Percentiles rank a stretch among this genome's conserved stretches.
phyloP scores from a whole-genome alignment of 2,329 filamentous ascomycete species.

The Blastomyces gilchristii region DNA sequence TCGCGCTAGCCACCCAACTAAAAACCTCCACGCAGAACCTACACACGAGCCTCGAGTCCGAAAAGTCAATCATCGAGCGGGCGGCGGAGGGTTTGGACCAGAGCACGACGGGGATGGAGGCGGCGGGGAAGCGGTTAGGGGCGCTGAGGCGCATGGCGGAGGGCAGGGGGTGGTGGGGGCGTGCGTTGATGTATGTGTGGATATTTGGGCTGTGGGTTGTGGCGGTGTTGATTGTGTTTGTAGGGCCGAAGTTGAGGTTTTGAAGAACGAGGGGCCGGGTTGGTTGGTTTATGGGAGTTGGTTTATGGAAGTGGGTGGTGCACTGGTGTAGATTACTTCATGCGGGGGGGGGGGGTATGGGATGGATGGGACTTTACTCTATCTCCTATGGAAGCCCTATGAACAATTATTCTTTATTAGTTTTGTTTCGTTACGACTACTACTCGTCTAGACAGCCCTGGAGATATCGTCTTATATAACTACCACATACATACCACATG shows the following conservation, averaged over 20 bases:
- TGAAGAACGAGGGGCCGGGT: constrained; percentile 31
- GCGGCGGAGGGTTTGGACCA: constrained; percentile 67
- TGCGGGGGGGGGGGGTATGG: too few species aligned
- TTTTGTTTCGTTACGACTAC: too few species aligned
- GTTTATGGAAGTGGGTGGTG: neutral
- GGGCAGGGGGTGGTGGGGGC: constrained; percentile 75
- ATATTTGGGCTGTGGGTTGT: constrained; percentile 74
- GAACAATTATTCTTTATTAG: too few species aligned
- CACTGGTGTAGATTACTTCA: too few species aligned
- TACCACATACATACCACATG: too few species aligned
- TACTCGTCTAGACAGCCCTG: too few species aligned
- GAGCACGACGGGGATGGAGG: constrained; percentile 65
- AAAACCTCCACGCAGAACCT: constrained; percentile 67
- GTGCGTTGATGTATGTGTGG: constrained; percentile 73
- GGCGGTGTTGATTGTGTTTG: constrained; percentile 69
- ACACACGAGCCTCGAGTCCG: constrained; percentile 59
- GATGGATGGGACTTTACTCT: too few species aligned
- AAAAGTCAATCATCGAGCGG: constrained; percentile 59
- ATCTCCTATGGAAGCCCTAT: too few species aligned
- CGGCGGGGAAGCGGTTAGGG: constrained; percentile 67
- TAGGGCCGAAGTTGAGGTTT: constrained; percentile 79
- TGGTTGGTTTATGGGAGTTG: too few species aligned
- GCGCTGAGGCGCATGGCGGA: constrained; percentile 69
- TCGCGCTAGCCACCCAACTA: constrained; percentile 65
- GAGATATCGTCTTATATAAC: too few species aligned